Evolutionary conservation across 257 asterid genomes (phyloP), one percentile per base, ranked within the genome.

Genomic region (Solanum boliviense): DNA sequence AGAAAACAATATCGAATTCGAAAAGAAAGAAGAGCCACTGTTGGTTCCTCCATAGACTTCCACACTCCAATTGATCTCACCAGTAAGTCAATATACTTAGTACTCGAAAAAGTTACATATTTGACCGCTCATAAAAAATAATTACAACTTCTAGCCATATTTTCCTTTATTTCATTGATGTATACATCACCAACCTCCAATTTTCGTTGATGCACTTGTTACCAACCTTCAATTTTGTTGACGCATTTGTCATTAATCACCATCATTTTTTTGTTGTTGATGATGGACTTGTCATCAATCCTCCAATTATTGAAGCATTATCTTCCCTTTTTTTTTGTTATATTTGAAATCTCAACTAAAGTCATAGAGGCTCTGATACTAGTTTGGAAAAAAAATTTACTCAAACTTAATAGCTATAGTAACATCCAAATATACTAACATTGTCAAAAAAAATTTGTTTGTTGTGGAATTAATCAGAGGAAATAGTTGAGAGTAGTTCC

Each of bases 11-110:
- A 90, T 25, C 15, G 65, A 84, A 76, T 36, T 58, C 41, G 91
- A 29, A 92, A 88, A 85, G 95, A 89, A 35, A 90, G 98, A 88
- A 92, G 98, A 87, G 93, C 94, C 79, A 94, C 98, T 5, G 44
- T 91, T 58, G 93, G 95, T 88, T 93, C 97, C 60, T 92, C 93
- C 25, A 67, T 86, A 29, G 98, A 95, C 83, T 82, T 92, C 86
- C 92, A 91, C 89, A 70, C 70, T 25, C 52, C 52, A 5, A 36
- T 74, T 74, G 13, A 36, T 36, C 83, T 35, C 31, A 74, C 29
- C 1, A 20, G 83, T 74, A 74, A 36, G 83, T 2, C 20, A 21
- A 74, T 56, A 56, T 56, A 20, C n/a, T 36, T 35, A 56, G 3
- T 35, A 0, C 52, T 74, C 5, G 6, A 1, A 25, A 36, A 74